These are phyloP conservation scores for Suhomyces guaymorum DNA, from an alignment of 1,139 yeast species.

Conservation along the genomic window DNA sequence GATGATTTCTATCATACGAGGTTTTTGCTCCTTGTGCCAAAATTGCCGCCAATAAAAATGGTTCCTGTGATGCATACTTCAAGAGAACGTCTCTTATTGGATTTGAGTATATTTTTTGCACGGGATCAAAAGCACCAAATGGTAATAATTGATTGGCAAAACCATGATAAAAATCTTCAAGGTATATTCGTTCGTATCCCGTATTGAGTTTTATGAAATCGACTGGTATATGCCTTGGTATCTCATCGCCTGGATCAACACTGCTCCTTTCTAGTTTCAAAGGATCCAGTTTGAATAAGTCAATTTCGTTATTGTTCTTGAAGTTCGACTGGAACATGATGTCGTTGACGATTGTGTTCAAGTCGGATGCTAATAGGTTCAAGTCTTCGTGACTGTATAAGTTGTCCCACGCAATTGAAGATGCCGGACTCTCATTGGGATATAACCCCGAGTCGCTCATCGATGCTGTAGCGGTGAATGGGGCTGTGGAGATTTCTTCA, in stretches of 20 bases:
- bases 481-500: conserved; percentile 1
- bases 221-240: conserved; percentile 36
- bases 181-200: conserved; percentile 48
- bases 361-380: conserved; percentile 40
- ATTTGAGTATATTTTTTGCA: conserved; percentile 37
- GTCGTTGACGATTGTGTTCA: conserved; percentile 44
- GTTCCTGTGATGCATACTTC: conserved; percentile 58
- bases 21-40: conserved; percentile 73
- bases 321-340: conserved; percentile 39
- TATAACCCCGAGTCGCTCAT: conserved; percentile 3
- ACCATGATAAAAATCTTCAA: conserved; percentile 58
- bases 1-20: conserved; percentile 42
- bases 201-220: conserved; percentile 38
- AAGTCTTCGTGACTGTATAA: conserved; percentile 36
- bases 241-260: conserved; percentile 5
- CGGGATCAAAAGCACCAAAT: conserved; percentile 51
- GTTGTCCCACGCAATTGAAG: conserved; percentile 12
- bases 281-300: not conserved
- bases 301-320: conserved; percentile 11
- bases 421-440: conserved; percentile 6
- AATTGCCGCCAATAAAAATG: conserved; percentile 66
- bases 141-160: conserved; percentile 66
- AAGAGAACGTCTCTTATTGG: conserved; percentile 68
- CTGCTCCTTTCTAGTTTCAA: not conserved
- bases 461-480: not conserved